Conservation (phyloP, 331 rosid genomes). For the Ulmus americana region DNA sequence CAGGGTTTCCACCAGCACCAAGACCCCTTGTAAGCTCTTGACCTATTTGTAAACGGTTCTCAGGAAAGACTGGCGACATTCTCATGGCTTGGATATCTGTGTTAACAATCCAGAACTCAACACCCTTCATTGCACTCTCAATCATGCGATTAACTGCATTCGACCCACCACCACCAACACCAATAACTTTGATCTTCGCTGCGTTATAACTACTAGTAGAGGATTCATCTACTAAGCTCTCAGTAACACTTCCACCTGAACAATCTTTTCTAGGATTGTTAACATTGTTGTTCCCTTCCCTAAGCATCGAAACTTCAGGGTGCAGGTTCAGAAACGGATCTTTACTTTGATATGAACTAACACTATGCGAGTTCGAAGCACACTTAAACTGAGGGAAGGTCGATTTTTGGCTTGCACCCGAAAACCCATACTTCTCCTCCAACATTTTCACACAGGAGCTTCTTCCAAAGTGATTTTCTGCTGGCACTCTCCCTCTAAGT, state of each 20-base stretch:
- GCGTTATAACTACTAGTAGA: conserved; percentile 50
- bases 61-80: conserved; percentile 81
- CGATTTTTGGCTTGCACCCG: conserved; percentile 38
- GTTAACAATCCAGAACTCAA: conserved; percentile 94
- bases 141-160: conserved; percentile 98
- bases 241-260: conserved; percentile 44
- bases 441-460: conserved; percentile 32
- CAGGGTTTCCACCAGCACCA: conserved; percentile 98
- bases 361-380: conserved; percentile 47
- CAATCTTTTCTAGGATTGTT: conserved; percentile 56
- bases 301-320: conserved; percentile 90
- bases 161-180: conserved; percentile 98
- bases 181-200: conserved; percentile 89
- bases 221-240: conserved; percentile 41
- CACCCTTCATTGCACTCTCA: conserved; percentile 93
- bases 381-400: conserved; percentile 46
- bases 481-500: conserved; percentile 43
- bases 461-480: conserved; percentile 40
- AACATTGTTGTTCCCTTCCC: conserved; percentile 50
- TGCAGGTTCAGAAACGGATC: conserved; percentile 90
- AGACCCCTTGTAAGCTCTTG: conserved; percentile 96
- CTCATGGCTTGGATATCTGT: conserved; percentile 97
- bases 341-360: conserved; percentile 46
- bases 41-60: conserved; percentile 81
- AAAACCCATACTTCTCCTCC: conserved; percentile 39